Evolutionary conservation across 192 early-diverging fungal species (phyloP), one percentile per base, ranked within the genome.

Genomic region (Backusella psychrophila): DNA sequence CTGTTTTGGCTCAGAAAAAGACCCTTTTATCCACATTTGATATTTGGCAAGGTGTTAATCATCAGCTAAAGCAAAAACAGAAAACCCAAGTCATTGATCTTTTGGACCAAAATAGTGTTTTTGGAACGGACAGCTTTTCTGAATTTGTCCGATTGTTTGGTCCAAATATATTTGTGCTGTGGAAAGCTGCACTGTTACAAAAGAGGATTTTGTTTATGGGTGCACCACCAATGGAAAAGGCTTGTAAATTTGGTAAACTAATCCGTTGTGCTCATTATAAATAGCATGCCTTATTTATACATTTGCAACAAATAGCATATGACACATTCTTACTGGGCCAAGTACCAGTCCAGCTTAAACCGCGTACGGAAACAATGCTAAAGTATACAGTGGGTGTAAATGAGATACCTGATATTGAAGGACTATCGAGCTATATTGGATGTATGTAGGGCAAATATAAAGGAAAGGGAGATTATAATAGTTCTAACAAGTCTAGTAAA

Each of bases 161-260:
- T 2, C 87, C 88, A n/a, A 78, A 76, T 34, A 77, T 90, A 36
- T 90, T 85, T 75, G 44, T 79, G 6, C 59, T 90, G 4, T 90
- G 88, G 88, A 88, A 87, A 42, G 83, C 87, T 4, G 85, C 82
- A 3, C 66, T 90, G 39, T 59, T 83, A 52, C 83, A 74, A 66
- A 85, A 87, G 66, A 81, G 87, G 19, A 87, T 90, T 59, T 73
- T 90, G 66, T 82, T 90, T 2, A 80, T 82, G 71, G 78, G 83
- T 67, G 56, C 71, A 17, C 81, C 86, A 2, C 88, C 88, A 26
- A 81, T 90, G 41, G 83, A 85, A 69, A 36, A 75, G 11, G 68
- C 77, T 1, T 88, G 88, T 70, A 83, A 87, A 42, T 78, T 72
- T 42, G 87, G 87, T 88, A 81, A 73, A 49, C 15, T 19, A 26